Base-by-base conservation (phyloP, 208 protist genomes). In the Naegleria gruberi region DNA sequence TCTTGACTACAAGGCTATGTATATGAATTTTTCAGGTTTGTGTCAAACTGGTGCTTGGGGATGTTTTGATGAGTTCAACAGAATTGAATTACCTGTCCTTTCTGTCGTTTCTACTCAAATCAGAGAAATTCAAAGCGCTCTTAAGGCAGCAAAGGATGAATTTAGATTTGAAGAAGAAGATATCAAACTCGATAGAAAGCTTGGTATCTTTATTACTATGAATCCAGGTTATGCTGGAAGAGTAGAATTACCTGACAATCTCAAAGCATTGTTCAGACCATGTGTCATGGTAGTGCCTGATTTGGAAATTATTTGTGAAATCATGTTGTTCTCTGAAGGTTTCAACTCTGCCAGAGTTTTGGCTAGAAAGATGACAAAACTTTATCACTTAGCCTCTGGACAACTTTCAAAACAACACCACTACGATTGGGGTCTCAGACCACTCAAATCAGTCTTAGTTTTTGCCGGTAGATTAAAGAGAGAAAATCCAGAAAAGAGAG, bases 61-160 rank as follows among this genome's bases (percentile, higher is more conserved):
- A 85, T 99, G 98, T 95, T 99, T 99, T 93, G 99, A 99, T 93
- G 98, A 99, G 94, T 99, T 99, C 93, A 99, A 99, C 93, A 95
- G 99, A 57, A 99, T 99, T 91, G 97, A 99, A 87, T 94, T 98
- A 37, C 97, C 97, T n/a, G 98, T 99, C 86, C 95, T 99, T 34
- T 99, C 98, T 4, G 98, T 99, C 55, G 97, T 99, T 82, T 99
- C 98, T 26, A 96, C 97, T 91, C 98, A 99, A 93, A 95, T 99
- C 90, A 97, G 98, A 90, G 97, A 94, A 34, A 99, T 99, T 91
- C 98, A 99, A 92, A 94, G 95, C 19, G 98, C 98, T 7, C 92
- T 99, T 51, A 94, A 95, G 42, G 91, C 92, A 74, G 92, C 93
- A 7, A 92, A 96, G n/a, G 94, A 95, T 87, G 91, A 95, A 90